Percentiles rank a stretch among this genome's conserved stretches.
Conservation (phyloP, 1,284 basidiomycete species). For the Volvariella surrecta region DNA sequence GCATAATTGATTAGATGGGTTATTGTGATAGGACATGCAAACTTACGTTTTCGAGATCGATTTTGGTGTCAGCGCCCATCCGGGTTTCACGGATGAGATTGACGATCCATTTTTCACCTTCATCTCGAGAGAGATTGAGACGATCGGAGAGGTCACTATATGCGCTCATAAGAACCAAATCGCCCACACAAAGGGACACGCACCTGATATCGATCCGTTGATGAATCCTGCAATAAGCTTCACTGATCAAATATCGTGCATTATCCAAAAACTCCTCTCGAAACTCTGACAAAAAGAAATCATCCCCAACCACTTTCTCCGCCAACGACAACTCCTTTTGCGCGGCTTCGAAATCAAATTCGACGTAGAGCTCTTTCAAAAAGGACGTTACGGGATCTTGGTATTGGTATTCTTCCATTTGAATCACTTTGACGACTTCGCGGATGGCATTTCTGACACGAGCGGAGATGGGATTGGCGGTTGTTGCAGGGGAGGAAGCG, state of each 20-base stretch:
- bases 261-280: constrained; percentile 94
- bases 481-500: constrained; percentile 27
- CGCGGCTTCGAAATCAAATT: constrained; percentile 69
- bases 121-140: constrained; percentile 85
- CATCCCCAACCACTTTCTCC: constrained; percentile 79
- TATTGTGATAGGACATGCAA: constrained; percentile 9
- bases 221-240: constrained; percentile 97
- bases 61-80: constrained; percentile 94
- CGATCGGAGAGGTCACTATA: constrained; percentile 84
- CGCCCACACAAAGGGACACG: constrained; percentile 20
- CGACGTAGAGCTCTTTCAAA: constrained; percentile 87
- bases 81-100: constrained; percentile 96
- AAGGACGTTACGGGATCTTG: constrained; percentile 91
- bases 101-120: constrained; percentile 99
- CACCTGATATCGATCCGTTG: constrained; percentile 92
- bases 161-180: constrained; percentile 2
- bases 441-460: constrained; percentile 79
- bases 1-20: constrained; percentile 4
- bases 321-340: constrained; percentile 78
- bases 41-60: constrained; percentile 85
- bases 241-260: constrained; percentile 90
- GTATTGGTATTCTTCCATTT: constrained; percentile 93
- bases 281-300: constrained; percentile 92
- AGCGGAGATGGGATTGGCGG: constrained; percentile 43
- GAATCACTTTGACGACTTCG: constrained; percentile 86